Evolutionary conservation across 108 stramenopile species (phyloP).

Genomic region (Schizochytrium sp.): DNA sequence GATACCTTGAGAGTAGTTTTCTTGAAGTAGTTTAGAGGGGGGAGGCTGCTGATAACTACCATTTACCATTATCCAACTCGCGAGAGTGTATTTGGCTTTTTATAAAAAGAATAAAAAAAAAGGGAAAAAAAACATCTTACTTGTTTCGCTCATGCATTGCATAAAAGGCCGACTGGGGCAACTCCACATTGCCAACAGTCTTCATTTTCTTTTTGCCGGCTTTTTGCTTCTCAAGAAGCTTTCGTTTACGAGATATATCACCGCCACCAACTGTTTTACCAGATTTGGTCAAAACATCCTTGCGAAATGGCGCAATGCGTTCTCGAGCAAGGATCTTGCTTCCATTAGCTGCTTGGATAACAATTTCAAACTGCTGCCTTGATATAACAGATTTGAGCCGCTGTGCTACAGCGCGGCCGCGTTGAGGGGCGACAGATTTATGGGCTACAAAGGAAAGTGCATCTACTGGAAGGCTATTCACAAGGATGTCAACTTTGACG

Average conservation of each 20-base stretch:
- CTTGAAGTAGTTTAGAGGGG: too few species aligned
- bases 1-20: too few species aligned
- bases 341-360: slow-evolving; percentile 95
- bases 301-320: slow-evolving; percentile 89
- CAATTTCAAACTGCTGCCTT: slow-evolving; percentile 95
- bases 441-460: slow-evolving; percentile 93
- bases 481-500: slow-evolving; percentile 90
- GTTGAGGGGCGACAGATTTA: slow-evolving; percentile 79
- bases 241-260: slow-evolving; percentile 95
- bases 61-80: too few species aligned
- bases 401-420: slow-evolving; percentile 86
- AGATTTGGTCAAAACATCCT: slow-evolving; percentile 93
- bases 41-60: too few species aligned
- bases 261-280: slow-evolving; percentile 97
- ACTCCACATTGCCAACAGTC: slow-evolving; percentile 87
- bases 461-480: slow-evolving; percentile 91
- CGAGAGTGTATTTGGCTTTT: neutral
- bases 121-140: neutral
- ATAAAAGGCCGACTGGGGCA: slow-evolving; percentile 97
- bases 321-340: slow-evolving; percentile 86
- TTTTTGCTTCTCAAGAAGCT: slow-evolving; percentile 98
- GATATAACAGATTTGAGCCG: slow-evolving; percentile 91
- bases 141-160: slow-evolving; percentile 88
- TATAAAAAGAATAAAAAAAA: neutral
- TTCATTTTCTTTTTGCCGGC: slow-evolving; percentile 96